Conservation (phyloP, 306 rosid species). For the Quercus agrifolia region DNA sequence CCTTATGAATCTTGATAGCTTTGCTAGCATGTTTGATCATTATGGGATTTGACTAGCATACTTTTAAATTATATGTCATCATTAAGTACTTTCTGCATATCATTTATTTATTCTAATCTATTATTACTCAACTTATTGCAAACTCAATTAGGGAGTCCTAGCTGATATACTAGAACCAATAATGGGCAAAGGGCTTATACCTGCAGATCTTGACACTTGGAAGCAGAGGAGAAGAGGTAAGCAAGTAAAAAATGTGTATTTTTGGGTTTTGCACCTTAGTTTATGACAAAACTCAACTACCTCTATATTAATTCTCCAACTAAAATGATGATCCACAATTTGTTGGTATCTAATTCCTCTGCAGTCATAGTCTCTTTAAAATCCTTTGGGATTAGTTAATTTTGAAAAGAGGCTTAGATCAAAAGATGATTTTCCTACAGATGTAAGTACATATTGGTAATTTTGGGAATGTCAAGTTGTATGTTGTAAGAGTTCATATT, state of each 20-base stretch:
- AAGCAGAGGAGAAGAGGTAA: constrained; percentile 95
- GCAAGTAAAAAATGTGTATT: constrained; percentile 2
- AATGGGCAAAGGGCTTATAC: constrained; percentile 90
- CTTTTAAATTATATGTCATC: neutral
- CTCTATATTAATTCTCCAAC: neutral
- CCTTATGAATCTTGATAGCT: neutral
- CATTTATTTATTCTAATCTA: neutral
- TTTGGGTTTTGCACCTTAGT: neutral
- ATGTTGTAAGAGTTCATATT: neutral
- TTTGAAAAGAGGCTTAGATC: neutral
- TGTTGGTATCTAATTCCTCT: neutral
- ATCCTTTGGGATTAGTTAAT: neutral
- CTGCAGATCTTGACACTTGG: constrained; percentile 71
- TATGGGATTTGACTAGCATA: neutral
- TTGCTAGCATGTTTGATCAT: too few relatives aligned
- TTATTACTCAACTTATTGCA: constrained; percentile 24
- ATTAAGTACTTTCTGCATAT: neutral
- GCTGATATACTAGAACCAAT: constrained; percentile 82
- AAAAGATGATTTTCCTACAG: neutral
- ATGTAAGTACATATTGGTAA: neutral
- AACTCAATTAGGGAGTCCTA: constrained; percentile 76
- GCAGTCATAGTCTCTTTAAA: neutral
- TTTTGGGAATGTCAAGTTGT: neutral
- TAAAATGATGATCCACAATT: neutral
- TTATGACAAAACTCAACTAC: neutral